Evolutionary conservation across 805 yeast species (phyloP).

Genomic region (Jamesozyma piceae): DNA sequence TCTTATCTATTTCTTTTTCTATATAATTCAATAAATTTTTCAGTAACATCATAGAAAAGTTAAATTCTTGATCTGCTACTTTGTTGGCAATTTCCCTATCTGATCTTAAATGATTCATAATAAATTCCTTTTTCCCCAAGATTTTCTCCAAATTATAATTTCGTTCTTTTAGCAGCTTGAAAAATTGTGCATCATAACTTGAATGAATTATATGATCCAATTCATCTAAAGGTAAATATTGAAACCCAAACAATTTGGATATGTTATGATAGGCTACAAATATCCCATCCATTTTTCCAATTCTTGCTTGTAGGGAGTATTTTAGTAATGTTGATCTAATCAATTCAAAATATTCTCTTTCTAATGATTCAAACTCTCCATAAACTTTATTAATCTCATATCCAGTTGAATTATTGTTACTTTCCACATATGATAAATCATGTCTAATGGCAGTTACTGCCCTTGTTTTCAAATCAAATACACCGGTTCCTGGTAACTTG

Average conservation of each 20-base stretch:
- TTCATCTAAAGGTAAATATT: slow-evolving; percentile 66
- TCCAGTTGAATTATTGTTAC: slow-evolving; percentile 45
- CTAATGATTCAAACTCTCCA: slow-evolving; percentile 74
- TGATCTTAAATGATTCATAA: slow-evolving; percentile 13
- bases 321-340: slow-evolving; percentile 69
- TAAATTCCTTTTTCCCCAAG: slow-evolving; percentile 19
- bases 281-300: slow-evolving; percentile 96
- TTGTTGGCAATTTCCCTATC: slow-evolving; percentile 22
- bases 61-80: slow-evolving; percentile 63
- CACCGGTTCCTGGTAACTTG: slow-evolving; percentile 79
- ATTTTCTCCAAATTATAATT: slow-evolving; percentile 9
- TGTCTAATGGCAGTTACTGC: slow-evolving; percentile 82
- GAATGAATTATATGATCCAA: slow-evolving; percentile 59
- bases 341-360: slow-evolving; percentile 69
- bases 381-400: slow-evolving; percentile 54
- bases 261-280: slow-evolving; percentile 87
- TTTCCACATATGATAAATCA: slow-evolving; percentile 55
- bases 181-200: slow-evolving; percentile 26
- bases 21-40: slow-evolving; percentile 33
- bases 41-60: slow-evolving; percentile 46
- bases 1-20: slow-evolving; percentile 24
- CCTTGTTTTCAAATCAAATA: slow-evolving; percentile 85
- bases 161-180: slow-evolving; percentile 10
- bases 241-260: slow-evolving; percentile 75
- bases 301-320: slow-evolving; percentile 83